phyloP scores from a whole-genome alignment of 2,329 filamentous ascomycete genomes.

The Alternaria triticimaculans region DNA sequence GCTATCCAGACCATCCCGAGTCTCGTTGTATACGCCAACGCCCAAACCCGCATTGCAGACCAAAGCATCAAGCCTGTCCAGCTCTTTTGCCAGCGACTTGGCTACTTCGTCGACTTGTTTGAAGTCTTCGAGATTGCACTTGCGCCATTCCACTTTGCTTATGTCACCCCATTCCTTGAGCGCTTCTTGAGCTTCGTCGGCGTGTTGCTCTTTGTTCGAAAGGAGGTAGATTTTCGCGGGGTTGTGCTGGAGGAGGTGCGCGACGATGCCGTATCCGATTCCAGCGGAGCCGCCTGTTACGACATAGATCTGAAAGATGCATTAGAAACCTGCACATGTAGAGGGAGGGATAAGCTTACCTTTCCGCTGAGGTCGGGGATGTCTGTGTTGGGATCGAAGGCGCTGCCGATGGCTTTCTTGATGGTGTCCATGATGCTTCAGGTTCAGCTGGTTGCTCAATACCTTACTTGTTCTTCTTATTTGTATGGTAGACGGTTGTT shows the following conservation, averaged over 20 bases:
- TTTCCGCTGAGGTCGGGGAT: constrained; percentile 52
- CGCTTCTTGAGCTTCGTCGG: constrained; percentile 53
- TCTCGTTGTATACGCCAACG: constrained; percentile 58
- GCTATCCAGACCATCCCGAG: constrained; percentile 58
- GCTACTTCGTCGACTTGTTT: constrained; percentile 56
- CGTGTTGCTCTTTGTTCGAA: constrained; percentile 58
- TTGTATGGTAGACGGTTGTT: neutral
- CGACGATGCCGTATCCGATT: constrained; percentile 60
- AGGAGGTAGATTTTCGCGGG: constrained; percentile 57
- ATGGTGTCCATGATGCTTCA: constrained; percentile 34
- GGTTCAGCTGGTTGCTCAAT: neutral
- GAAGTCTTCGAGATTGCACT: constrained; percentile 57
- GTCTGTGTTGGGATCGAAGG: constrained; percentile 49
- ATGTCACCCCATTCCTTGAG: constrained; percentile 54
- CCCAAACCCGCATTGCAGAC: constrained; percentile 60
- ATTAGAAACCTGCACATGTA: neutral
- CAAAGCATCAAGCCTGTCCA: constrained; percentile 55
- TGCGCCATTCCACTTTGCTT: constrained; percentile 53
- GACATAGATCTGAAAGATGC: constrained; percentile 48
- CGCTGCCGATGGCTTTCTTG: constrained; percentile 16
- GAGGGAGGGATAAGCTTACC: constrained; percentile 19
- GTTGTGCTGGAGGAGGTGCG: constrained; percentile 61
- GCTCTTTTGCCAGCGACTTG: constrained; percentile 50
- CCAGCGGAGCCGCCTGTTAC: constrained; percentile 59
- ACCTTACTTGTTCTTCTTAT: neutral